Base-by-base conservation (phyloP, 2,329 filamentous ascomycete species). In the Knufia petricola region DNA sequence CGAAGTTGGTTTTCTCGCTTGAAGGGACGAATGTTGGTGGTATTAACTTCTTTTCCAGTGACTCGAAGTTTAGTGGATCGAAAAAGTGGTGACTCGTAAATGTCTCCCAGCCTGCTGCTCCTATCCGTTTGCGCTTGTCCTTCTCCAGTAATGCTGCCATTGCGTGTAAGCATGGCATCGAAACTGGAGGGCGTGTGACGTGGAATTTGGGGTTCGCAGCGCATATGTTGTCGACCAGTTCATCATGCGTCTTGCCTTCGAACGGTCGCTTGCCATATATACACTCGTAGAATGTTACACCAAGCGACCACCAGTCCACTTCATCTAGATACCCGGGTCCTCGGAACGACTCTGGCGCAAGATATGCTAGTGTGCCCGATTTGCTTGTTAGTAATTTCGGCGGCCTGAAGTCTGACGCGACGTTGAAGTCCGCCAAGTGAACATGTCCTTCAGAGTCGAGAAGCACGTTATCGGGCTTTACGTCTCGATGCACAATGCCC, bases 221-320 rank as follows among this genome's bases (percentile, higher is more conserved):
- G 58, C 84, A 79, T 61, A 98, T 94, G 56, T 87, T 81, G 53
- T 82, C 79, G 58, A 84, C 84, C 42, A 98, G 73, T 4, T 81
- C 79, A 48, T 87, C 82, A 63, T 95, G 88, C 41, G 82, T 89
- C 58, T 82, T 87, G 46, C 87, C 90, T 62, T 95, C 88, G 57
- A 96, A 98, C 19, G 92, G 92, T 59, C 92, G 80, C 87, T 94
- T 96, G 71, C 94, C 95, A 71, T 96, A 98, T 56, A 98, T 95
- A 75, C 92, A 96, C 67, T 98, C 92, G 66, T 95, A 98, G 66
- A 96, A 96, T n/a, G 94, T 77, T 39, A 98, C 92, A 42, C 92
- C 92, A 19, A 98, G 69, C 4, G 92, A 96, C 92, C 92, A 98
- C 92, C 92, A 98, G 65, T 98, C 92, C 36, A 92, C 89, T 59